Conservation (phyloP, 495 filamentous ascomycete species). For the Talaromyces adpressus region DNA sequence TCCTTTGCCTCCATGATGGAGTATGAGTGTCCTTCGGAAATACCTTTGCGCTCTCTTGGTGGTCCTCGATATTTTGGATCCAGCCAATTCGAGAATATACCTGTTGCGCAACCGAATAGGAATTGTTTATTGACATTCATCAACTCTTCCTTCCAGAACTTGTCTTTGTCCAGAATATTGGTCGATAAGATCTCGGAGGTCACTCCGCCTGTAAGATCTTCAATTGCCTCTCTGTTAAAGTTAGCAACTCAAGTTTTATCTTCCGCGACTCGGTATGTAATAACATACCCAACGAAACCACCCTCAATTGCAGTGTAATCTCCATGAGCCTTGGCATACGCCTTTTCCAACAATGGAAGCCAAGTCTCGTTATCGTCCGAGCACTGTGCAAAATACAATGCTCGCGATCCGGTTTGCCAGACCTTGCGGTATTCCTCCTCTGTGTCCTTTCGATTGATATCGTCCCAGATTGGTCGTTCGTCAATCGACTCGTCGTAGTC, state of each 20-base stretch:
- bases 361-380: conserved; percentile 85
- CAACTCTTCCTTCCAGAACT: conserved; percentile 84
- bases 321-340: conserved; percentile 92
- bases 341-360: conserved; percentile 91
- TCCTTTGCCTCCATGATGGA: conserved; percentile 80
- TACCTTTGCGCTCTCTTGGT: conserved; percentile 57
- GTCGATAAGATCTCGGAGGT: conserved; percentile 72
- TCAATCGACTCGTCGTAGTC: conserved; percentile 71
- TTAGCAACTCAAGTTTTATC: background rate
- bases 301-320: conserved; percentile 80
- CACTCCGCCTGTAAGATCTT: conserved; percentile 89
- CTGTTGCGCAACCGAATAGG: conserved; percentile 76
- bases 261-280: background rate
- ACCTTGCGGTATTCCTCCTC: conserved; percentile 72
- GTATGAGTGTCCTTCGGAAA: conserved; percentile 79
- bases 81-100: conserved; percentile 53
- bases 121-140: conserved; percentile 81
- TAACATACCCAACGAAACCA: conserved; percentile 61
- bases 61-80: conserved; percentile 29
- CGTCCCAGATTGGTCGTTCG: conserved; percentile 64
- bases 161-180: conserved; percentile 80
- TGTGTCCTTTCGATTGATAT: conserved; percentile 59
- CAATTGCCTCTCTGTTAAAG: conserved; percentile 64
- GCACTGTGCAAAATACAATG: conserved; percentile 84
- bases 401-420: conserved; percentile 69